Evolutionary conservation across 306 rosid species (phyloP).

Genomic region (Sesbania bispinosa): DNA sequence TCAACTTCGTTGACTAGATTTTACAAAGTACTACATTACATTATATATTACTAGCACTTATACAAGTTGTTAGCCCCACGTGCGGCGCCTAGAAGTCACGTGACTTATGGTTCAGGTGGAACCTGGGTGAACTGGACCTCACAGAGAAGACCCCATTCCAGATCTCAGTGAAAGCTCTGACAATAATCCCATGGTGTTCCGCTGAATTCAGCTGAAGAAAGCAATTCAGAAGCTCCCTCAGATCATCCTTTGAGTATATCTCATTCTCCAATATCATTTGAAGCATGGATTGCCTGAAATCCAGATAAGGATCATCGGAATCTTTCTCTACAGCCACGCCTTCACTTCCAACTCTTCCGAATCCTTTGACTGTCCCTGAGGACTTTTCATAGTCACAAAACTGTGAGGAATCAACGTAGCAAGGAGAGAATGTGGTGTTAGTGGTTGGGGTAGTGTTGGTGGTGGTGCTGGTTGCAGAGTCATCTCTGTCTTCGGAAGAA

Average conservation of each 20-base stretch:
- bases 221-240: constrained; percentile 69
- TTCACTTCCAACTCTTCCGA: constrained; percentile 68
- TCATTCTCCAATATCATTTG: constrained; percentile 93
- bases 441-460: constrained; percentile 13
- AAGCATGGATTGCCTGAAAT: constrained; percentile 84
- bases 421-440: constrained; percentile 36
- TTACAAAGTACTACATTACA: neutral
- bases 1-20: too few relatives aligned
- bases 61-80: constrained; percentile 19
- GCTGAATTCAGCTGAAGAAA: constrained; percentile 82
- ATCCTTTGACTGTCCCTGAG: constrained; percentile 30
- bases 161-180: constrained; percentile 85
- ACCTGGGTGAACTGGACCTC: constrained; percentile 24
- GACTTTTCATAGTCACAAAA: constrained; percentile 21
- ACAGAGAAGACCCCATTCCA: constrained; percentile 83
- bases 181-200: constrained; percentile 66
- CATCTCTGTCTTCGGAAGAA: constrained; percentile 26
- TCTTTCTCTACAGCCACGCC: constrained; percentile 94
- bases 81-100: constrained; percentile 40
- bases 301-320: constrained; percentile 86
- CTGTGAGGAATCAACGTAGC: constrained; percentile 25
- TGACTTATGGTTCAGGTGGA: constrained; percentile 36
- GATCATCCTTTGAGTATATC: constrained; percentile 74
- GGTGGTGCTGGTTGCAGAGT: constrained; percentile 11
- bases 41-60: neutral